A percentile compares a stretch with the other conserved stretches of the same genome.
Conservation (phyloP, 2,329 filamentous ascomycete genomes). For the Drechslera avenae region DNA sequence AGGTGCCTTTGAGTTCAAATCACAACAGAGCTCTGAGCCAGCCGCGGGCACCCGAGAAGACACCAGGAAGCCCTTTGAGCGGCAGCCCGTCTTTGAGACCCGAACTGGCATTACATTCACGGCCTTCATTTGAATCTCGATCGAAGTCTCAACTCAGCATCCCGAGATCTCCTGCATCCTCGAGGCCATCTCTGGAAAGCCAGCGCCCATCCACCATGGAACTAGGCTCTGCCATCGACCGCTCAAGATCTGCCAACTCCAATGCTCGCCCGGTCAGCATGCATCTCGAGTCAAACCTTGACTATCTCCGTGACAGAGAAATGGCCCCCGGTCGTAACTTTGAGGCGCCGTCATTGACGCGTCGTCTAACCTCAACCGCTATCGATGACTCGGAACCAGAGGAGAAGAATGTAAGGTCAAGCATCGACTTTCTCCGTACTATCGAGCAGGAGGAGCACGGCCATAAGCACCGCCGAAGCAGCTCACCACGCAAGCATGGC, state of each 20-base stretch:
- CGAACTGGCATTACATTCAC: slow-evolving; percentile 45
- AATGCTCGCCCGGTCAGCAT: slow-evolving; percentile 79
- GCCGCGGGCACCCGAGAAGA: slow-evolving; percentile 51
- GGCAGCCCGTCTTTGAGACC: slow-evolving; percentile 38
- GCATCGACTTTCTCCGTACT: slow-evolving; percentile 80
- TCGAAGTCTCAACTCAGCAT: slow-evolving; percentile 59
- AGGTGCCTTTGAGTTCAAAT: slow-evolving; percentile 54
- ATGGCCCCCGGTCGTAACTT: slow-evolving; percentile 51
- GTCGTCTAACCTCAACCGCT: slow-evolving; percentile 36
- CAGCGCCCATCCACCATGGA: slow-evolving; percentile 69
- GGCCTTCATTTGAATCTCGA: slow-evolving; percentile 53
- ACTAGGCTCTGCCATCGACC: slow-evolving; percentile 60
- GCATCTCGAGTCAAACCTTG: slow-evolving; percentile 80
- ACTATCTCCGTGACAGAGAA: slow-evolving; percentile 81
- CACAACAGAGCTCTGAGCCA: slow-evolving; percentile 57
- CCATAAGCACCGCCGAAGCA: slow-evolving; percentile 61
- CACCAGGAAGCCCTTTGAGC: slow-evolving; percentile 39
- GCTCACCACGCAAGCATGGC: slow-evolving; percentile 63
- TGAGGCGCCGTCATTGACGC: slow-evolving; percentile 37
- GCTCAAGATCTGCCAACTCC: slow-evolving; percentile 68
- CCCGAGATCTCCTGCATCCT: slow-evolving; percentile 61
- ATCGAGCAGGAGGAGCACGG: slow-evolving; percentile 67
- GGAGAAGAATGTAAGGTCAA: slow-evolving; percentile 73
- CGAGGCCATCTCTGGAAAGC: slow-evolving; percentile 73
- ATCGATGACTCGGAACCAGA: slow-evolving; percentile 53